Conservation (phyloP, 306 rosid genomes). For the Vachellia pachyceras region DNA sequence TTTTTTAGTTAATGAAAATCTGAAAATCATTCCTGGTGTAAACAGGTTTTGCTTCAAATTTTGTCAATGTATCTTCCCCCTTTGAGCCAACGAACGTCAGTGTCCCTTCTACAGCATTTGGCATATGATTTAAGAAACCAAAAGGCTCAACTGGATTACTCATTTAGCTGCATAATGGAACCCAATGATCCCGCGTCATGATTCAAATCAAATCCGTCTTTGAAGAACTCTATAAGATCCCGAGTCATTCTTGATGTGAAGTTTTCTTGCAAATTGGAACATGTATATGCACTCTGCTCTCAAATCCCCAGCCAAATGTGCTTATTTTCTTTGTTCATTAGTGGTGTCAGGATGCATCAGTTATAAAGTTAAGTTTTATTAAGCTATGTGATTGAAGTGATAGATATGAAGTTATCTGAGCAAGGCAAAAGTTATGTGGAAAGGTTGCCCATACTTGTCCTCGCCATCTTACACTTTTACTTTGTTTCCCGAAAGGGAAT, state of each 20-base stretch:
- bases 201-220: no score
- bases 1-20: no score
- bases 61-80: conserved; percentile 69
- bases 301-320: background rate
- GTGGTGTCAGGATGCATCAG: conserved; percentile 10
- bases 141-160: conserved; percentile 67
- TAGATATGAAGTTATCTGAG: background rate
- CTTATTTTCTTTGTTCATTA: background rate
- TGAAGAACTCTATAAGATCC: no score
- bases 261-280: background rate
- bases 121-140: conserved; percentile 71
- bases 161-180: conserved; percentile 71
- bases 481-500: background rate
- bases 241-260: no score
- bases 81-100: conserved; percentile 85
- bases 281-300: background rate
- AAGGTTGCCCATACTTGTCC: background rate
- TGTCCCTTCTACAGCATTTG: conserved; percentile 87
- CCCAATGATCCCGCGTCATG: no score
- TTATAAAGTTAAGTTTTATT: background rate
- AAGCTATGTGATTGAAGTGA: background rate
- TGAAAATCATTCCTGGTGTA: background rate
- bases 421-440: background rate
- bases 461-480: background rate
- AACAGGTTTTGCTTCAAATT: conserved; percentile 72